These are phyloP conservation scores for Xerocomus nothofagi DNA, from an alignment of 1,284 basidiomycete species.

Conservation along the genomic window DNA sequence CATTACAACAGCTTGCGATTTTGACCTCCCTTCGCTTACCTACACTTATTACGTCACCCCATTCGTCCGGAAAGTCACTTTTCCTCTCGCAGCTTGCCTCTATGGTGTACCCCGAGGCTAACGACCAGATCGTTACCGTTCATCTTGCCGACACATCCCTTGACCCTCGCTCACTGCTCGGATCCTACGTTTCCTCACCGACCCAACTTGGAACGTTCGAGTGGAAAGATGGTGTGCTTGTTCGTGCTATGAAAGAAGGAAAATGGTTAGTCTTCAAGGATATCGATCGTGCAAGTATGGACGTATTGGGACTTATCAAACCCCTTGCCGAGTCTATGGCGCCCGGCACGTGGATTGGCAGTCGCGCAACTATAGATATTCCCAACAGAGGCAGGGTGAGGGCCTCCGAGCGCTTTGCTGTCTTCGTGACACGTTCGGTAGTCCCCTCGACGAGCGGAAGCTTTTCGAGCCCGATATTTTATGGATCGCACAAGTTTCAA, in stretches of 20 bases:
- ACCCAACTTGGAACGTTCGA: conserved; percentile 89
- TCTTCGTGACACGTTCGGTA: conserved; percentile 81
- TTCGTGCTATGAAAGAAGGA: conserved; percentile 88
- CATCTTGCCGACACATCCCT: conserved; percentile 94
- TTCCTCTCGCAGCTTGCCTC: conserved; percentile 78
- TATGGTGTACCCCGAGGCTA: conserved; percentile 54
- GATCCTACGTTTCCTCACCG: conserved; percentile 90
- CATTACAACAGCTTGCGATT: conserved; percentile 66
- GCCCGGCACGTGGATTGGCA: conserved; percentile 75
- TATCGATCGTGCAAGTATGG: conserved; percentile 85
- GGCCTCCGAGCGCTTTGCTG: conserved; percentile 71
- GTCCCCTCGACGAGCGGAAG: conserved; percentile 42
- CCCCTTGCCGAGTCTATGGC: conserved; percentile 83
- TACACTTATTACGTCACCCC: conserved; percentile 81
- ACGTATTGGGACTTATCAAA: conserved; percentile 83
- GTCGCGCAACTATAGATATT: conserved; percentile 65
- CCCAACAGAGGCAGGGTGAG: conserved; percentile 69
- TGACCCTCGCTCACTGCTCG: conserved; percentile 91
- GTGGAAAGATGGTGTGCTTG: conserved; percentile 94
- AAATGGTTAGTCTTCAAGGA: conserved; percentile 95
- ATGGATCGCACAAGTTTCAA: conserved; percentile 79
- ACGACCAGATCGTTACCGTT: conserved; percentile 74
- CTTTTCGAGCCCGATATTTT: conserved; percentile 65
- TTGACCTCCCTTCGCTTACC: conserved; percentile 73
- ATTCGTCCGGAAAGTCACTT: conserved; percentile 90